Evolutionary conservation across 2,329 filamentous ascomycete genomes (phyloP).

Genomic region (Fusarium palustre): DNA sequence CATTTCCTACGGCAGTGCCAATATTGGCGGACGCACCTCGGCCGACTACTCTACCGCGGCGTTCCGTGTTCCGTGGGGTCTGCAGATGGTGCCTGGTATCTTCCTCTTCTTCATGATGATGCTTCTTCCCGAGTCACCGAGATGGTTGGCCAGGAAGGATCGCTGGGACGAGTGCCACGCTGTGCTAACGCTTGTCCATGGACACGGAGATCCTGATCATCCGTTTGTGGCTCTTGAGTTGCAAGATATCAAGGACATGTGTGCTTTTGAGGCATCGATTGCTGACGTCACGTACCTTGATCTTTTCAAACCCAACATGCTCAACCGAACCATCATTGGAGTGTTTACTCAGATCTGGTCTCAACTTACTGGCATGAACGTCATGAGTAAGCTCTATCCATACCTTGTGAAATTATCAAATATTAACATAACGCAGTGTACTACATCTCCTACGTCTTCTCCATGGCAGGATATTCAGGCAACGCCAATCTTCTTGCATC

Average conservation of each 20-base stretch:
- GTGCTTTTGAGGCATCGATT: slow-evolving; percentile 78
- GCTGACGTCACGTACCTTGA: slow-evolving; percentile 77
- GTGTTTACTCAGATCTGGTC: slow-evolving; percentile 68
- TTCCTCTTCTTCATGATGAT: slow-evolving; percentile 70
- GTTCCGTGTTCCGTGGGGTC: slow-evolving; percentile 71
- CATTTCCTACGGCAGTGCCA: slow-evolving; percentile 74
- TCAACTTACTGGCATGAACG: slow-evolving; percentile 67
- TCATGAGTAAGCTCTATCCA: slow-evolving; percentile 61
- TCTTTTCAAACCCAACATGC: slow-evolving; percentile 76
- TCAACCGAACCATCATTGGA: slow-evolving; percentile 64
- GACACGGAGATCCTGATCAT: slow-evolving; percentile 71
- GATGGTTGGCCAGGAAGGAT: slow-evolving; percentile 77
- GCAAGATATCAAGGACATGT: slow-evolving; percentile 77
- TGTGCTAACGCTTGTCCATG: slow-evolving; percentile 70
- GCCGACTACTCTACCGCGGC: slow-evolving; percentile 65
- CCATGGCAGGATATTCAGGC: slow-evolving; percentile 55
- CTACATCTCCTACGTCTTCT: slow-evolving; percentile 65
- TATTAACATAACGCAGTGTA: slow-evolving; percentile 58
- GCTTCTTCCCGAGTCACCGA: slow-evolving; percentile 65
- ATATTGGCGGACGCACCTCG: slow-evolving; percentile 57
- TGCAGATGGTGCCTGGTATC: slow-evolving; percentile 68
- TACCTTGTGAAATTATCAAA: rapidly evolving
- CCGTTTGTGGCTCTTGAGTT: slow-evolving; percentile 76
- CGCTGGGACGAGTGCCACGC: slow-evolving; percentile 69
- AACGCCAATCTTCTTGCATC: slow-evolving; percentile 66